These are phyloP conservation scores for Trichosporon sp. DNA, from an alignment of 1,284 basidiomycete species.

Conservation along the genomic window DNA sequence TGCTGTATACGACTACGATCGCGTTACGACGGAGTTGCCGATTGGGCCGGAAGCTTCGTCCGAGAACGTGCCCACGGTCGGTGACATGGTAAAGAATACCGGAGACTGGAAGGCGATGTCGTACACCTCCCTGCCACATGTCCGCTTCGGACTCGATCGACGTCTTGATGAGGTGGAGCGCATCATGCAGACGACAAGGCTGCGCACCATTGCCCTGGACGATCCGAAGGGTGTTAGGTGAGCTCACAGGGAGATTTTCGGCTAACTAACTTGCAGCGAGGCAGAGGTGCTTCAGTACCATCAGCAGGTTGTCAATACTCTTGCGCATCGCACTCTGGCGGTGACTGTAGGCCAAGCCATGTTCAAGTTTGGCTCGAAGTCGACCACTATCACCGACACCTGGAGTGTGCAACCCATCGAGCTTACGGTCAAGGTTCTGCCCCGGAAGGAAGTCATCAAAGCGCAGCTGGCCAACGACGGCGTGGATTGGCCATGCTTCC, in stretches of 20 bases:
- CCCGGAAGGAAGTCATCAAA: constrained; percentile 58
- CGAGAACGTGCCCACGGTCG: constrained; percentile 33
- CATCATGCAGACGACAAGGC: constrained; percentile 75
- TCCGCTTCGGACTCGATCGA: constrained; percentile 82
- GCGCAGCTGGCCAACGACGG: constrained; percentile 67
- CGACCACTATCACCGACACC: constrained; percentile 70
- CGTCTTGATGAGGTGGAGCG: constrained; percentile 82
- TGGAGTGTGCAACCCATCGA: constrained; percentile 81
- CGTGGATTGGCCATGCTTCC: constrained; percentile 90
- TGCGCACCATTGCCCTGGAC: constrained; percentile 67
- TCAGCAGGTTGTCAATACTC: constrained; percentile 72
- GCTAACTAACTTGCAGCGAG: constrained; percentile 33
- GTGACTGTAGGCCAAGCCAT: constrained; percentile 83
- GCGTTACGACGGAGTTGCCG: constrained; percentile 27
- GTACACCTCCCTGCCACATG: constrained; percentile 59
- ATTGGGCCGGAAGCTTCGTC: constrained; percentile 29
- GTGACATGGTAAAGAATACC: constrained; percentile 26
- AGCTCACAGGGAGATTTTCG: constrained; percentile 36
- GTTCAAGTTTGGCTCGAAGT: constrained; percentile 77
- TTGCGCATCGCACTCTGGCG: constrained; percentile 81
- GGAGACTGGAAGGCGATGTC: constrained; percentile 5
- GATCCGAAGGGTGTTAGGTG: constrained; percentile 74
- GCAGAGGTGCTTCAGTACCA: constrained; percentile 63
- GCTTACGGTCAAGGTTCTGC: constrained; percentile 70
- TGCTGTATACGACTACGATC: constrained; percentile 31